Conservation (phyloP, 441 rosid species). For the Jatropha podagrica region DNA sequence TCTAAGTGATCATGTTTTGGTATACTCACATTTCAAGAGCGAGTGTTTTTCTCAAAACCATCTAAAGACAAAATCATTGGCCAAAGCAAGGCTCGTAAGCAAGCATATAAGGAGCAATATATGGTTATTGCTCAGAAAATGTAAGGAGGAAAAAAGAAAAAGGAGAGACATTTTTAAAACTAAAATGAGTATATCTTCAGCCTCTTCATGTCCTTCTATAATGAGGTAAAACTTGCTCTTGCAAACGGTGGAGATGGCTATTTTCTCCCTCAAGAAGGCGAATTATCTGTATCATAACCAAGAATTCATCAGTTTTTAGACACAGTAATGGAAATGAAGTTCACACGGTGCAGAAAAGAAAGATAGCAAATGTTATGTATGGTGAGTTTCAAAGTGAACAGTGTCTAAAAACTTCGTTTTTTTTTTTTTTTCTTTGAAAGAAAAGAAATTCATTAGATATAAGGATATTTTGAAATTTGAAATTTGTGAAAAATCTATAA, state of each 20-base stretch:
- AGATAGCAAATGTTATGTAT: too few species aligned
- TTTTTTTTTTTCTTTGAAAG: too few species aligned
- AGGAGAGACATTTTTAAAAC: not conserved
- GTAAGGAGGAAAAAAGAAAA: not conserved
- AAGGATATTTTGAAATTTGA: too few species aligned
- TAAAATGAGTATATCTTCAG: not conserved
- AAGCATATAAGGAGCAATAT: not conserved
- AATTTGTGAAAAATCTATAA: too few species aligned
- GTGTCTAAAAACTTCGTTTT: too few species aligned
- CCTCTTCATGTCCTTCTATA: conserved; percentile 16
- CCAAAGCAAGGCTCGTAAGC: not conserved
- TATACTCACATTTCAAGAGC: not conserved
- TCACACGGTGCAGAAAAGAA: not conserved
- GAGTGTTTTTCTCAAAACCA: not conserved
- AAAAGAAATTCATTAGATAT: too few species aligned
- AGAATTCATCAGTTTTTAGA: not conserved
- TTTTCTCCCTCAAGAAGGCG: conserved; percentile 52
- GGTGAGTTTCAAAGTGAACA: too few species aligned
- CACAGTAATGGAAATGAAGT: not conserved
- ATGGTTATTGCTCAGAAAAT: not conserved
- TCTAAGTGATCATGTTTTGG: not conserved
- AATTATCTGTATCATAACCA: conserved; percentile 35
- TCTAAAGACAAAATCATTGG: not conserved
- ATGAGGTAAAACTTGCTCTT: conserved; percentile 25
- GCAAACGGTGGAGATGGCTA: conserved; percentile 27